Conservation (phyloP, 306 rosid species). For the Canavalia gladiata region DNA sequence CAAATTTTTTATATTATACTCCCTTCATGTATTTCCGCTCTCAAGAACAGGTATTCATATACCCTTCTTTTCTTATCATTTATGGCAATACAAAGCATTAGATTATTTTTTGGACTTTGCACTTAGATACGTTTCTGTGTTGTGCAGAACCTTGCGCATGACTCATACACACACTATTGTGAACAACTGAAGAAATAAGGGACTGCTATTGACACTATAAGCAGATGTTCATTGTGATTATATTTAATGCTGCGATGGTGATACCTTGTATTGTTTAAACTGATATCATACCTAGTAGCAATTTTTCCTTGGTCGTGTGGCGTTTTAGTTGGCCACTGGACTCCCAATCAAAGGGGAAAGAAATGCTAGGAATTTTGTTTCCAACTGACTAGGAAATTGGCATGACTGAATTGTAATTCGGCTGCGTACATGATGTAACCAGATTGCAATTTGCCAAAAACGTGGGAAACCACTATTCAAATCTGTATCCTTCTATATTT, state of each 20-base stretch:
- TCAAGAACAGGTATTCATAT: conserved; percentile 84
- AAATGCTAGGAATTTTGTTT: conserved; percentile 36
- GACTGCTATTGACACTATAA: conserved; percentile 41
- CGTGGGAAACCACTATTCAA: not conserved
- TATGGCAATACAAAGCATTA: not conserved
- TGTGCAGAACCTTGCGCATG: conserved; percentile 96
- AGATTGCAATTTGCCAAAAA: conserved; percentile 32
- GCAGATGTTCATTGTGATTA: conserved; percentile 37
- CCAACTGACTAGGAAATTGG: conserved; percentile 37
- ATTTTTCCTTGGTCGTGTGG: conserved; percentile 26
- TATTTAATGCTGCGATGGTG: conserved; percentile 41
- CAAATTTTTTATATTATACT: conserved; percentile 86
- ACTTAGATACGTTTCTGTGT: conserved; percentile 31
- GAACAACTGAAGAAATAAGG: conserved; percentile 48
- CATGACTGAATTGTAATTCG: conserved; percentile 27
- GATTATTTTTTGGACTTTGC: conserved; percentile 15
- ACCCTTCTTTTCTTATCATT: conserved; percentile 11
- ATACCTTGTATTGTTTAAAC: conserved; percentile 38
- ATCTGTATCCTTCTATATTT: conserved; percentile 17
- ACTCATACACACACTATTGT: conserved; percentile 62
- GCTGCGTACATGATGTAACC: conserved; percentile 36
- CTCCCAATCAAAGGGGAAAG: conserved; percentile 21
- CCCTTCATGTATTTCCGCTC: conserved; percentile 98
- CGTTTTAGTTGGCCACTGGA: conserved; percentile 29
- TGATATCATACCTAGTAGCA: conserved; percentile 14